Percentiles rank a stretch among this genome's conserved stretches.
phyloP scores from a whole-genome alignment of 176 grass and related monocot genomes.

The Triticum urartu region DNA sequence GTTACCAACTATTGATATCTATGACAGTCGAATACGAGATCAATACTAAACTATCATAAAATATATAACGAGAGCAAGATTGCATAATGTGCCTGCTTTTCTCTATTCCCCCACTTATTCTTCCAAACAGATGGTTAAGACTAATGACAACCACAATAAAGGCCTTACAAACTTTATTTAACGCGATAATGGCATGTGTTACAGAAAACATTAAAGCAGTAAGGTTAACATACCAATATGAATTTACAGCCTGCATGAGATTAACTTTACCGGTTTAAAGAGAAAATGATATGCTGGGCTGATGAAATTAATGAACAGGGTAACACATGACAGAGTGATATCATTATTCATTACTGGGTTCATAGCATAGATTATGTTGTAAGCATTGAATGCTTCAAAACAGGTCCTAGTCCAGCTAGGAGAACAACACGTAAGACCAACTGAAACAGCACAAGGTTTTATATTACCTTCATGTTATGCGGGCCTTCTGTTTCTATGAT shows the following conservation, averaged over 20 bases:
- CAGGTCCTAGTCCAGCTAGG: not conserved
- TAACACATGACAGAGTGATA: not conserved
- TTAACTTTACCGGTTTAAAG: not conserved
- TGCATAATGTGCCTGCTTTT: slow-evolving; percentile 1
- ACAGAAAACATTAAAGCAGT: not conserved
- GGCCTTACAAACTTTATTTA: not conserved
- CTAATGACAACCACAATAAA: not conserved
- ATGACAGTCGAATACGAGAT: not conserved
- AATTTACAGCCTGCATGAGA: not conserved
- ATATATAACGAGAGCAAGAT: not conserved
- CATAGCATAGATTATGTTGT: not conserved
- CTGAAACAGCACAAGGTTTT: not conserved
- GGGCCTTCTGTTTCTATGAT: slow-evolving; percentile 38
- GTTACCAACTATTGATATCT: not conserved
- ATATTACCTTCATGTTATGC: slow-evolving; percentile 52
- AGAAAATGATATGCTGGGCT: slow-evolving; percentile 11
- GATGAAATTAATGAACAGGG: slow-evolving; percentile 9
- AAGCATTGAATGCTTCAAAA: not conserved
- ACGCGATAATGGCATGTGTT: not conserved
- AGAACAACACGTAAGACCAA: slow-evolving; percentile 10
- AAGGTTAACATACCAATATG: not conserved
- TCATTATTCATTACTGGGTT: not conserved
- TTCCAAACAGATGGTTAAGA: slow-evolving; percentile 7
- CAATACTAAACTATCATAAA: not conserved
- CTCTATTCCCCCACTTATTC: not conserved